Base-by-base conservation (phyloP, 768 basidiomycete genomes). In the Termitomyces sp. region DNA sequence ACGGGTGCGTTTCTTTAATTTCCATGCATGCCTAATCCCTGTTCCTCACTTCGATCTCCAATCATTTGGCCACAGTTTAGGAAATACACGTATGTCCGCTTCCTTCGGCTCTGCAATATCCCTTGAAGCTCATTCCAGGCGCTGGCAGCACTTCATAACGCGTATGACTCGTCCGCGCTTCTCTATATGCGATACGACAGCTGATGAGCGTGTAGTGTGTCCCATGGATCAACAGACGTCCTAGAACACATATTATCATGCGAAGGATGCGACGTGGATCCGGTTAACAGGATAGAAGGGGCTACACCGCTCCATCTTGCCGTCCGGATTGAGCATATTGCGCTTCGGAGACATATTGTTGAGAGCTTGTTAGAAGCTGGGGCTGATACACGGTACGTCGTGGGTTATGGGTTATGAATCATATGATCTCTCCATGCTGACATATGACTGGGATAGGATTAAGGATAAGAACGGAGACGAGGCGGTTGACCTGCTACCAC, bases 271-370 rank as follows among this genome's bases (percentile, higher is more conserved):
- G 92, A 94, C 68, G 91, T 93, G 55, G 92, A 95, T 70, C 84
- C 86, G 18, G 77, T 84, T 67, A 94, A 94, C 73, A 79, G 80
- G 20, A 69, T 89, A 33, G 86, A 88, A 52, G 81, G 81, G 9
- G 85, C 86, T 7, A 94, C 93, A 0, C 93, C 93, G 4, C 77
- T 95, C 16, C 92, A 94, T 71, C 80, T 92, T 28, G 92, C 91
- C 8, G 73, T 89, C 8, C 73, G 75, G 63, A 71, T 90, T 48
- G 76, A 84, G 38, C 79, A 89, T 62, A 71, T 70, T 2, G 88
- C 85, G 33, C 70, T 86, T 22, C 74, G 90, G 50, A 69, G 73
- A 52, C 74, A 78, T 51, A 76, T 91, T 8, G 83, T 89, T 46
- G 78, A 83, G 66, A 86, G 81, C 62, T 73, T 94, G 60, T 74